phyloP scores from a whole-genome alignment of 176 grass and related monocot species.

The Zizania latifolia region DNA sequence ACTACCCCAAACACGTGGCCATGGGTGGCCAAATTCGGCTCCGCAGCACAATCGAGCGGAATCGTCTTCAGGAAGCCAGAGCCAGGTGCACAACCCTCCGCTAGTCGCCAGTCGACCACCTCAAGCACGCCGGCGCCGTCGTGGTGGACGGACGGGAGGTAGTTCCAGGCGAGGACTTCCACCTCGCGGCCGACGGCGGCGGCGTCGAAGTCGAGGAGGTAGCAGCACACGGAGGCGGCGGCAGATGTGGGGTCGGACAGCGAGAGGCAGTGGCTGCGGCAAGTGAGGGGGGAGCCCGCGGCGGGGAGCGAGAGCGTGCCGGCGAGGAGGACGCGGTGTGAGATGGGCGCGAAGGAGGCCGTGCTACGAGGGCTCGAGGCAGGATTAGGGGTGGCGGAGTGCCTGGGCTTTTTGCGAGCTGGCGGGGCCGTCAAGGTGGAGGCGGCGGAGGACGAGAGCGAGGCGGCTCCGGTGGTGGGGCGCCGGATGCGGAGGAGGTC shows the following conservation, averaged over 20 bases:
- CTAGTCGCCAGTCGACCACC: slow-evolving; percentile 63
- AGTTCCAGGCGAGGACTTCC: slow-evolving; percentile 75
- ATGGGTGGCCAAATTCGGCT: slow-evolving; percentile 6
- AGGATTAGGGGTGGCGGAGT: neutral
- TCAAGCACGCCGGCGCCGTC: slow-evolving; percentile 55
- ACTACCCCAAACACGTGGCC: slow-evolving; percentile 44
- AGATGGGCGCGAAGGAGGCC: slow-evolving; percentile 46
- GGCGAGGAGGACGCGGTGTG: slow-evolving; percentile 41
- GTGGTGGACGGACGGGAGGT: slow-evolving; percentile 43
- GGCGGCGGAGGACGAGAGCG: slow-evolving; percentile 6
- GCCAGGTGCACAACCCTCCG: neutral
- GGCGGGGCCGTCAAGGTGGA: slow-evolving; percentile 8
- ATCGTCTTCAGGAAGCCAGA: slow-evolving; percentile 5
- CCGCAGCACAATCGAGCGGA: neutral
- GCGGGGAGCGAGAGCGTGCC: slow-evolving; percentile 52
- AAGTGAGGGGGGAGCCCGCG: slow-evolving; percentile 4
- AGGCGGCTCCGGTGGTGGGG: slow-evolving; percentile 52
- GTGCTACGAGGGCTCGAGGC: slow-evolving; percentile 12
- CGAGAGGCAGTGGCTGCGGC: slow-evolving; percentile 58
- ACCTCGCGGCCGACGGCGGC: slow-evolving; percentile 45
- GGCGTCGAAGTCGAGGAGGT: slow-evolving; percentile 59
- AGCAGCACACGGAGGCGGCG: slow-evolving; percentile 56
- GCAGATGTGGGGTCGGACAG: slow-evolving; percentile 37
- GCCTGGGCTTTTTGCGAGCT: slow-evolving; percentile 43
- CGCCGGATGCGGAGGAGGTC: slow-evolving; percentile 50